Evolutionary conservation across 345 rosid genomes (phyloP).

Genomic region (Fremontodendron californicum): DNA sequence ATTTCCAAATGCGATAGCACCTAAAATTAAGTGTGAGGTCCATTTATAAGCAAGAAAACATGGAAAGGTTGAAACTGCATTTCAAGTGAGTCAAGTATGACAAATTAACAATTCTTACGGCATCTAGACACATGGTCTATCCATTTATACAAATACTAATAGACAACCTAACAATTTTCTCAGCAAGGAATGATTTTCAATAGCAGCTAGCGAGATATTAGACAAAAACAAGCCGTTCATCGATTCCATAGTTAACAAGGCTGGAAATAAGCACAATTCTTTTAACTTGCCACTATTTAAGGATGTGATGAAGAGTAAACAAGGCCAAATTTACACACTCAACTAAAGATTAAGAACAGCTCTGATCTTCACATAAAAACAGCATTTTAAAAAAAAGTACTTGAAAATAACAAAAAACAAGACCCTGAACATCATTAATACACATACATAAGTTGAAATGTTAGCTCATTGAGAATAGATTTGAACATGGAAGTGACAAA

Average conservation of each 20-base stretch:
- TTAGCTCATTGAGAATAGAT: neutral
- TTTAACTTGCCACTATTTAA: neutral
- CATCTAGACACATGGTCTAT: neutral
- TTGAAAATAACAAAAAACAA: no score
- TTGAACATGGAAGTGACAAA: neutral
- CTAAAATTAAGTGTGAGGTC: neutral
- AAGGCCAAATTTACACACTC: neutral
- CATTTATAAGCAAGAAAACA: no score
- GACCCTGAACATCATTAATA: no score
- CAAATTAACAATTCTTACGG: neutral
- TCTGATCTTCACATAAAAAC: neutral
- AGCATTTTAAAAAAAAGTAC: no score
- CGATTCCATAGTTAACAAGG: neutral
- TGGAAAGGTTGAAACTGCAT: neutral
- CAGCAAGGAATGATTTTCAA: neutral
- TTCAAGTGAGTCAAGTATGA: neutral
- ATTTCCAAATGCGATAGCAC: neutral
- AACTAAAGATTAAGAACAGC: neutral
- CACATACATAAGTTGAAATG: neutral
- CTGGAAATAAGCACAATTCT: neutral
- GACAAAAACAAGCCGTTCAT: neutral
- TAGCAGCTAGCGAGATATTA: neutral
- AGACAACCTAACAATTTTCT: neutral
- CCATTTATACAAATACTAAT: neutral
- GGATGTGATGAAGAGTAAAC: neutral